Conservation (phyloP, 2,329 filamentous ascomycete genomes). For the Plectosphaerella sp. region DNA sequence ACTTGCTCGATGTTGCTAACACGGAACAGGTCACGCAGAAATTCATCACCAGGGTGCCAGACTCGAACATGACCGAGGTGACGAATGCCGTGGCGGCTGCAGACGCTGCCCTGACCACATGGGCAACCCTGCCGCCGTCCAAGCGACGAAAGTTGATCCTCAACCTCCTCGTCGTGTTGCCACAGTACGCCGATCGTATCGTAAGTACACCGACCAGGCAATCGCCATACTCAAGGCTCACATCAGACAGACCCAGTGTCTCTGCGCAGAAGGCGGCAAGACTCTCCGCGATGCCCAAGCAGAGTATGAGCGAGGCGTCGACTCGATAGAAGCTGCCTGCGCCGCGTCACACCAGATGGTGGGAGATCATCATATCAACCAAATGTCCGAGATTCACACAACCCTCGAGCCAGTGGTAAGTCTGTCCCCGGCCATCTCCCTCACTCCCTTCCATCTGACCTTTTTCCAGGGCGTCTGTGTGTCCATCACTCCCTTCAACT, state of each 20-base stretch:
- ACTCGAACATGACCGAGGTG: neutral
- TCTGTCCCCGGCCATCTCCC: slow-evolving; percentile 38
- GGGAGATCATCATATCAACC: slow-evolving; percentile 68
- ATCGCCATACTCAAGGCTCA: slow-evolving; percentile 50
- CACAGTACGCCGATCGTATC: neutral
- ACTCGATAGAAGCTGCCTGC: slow-evolving; percentile 71
- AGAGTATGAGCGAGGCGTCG: slow-evolving; percentile 65
- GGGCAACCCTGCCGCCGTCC: neutral
- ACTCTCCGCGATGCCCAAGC: slow-evolving; percentile 68
- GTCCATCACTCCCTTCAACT: slow-evolving; percentile 90
- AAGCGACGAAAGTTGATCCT: neutral
- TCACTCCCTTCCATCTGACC: slow-evolving; percentile 71
- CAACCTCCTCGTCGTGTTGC: neutral
- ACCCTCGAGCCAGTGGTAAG: slow-evolving; percentile 68
- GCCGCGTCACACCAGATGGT: slow-evolving; percentile 67
- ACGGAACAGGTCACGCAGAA: slow-evolving; percentile 23
- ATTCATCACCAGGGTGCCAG: neutral
- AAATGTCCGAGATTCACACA: slow-evolving; percentile 71
- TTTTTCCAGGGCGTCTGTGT: slow-evolving; percentile 66
- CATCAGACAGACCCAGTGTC: slow-evolving; percentile 57
- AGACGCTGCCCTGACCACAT: neutral
- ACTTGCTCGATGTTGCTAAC: slow-evolving; percentile 57
- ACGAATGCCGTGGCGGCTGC: neutral
- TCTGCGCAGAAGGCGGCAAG: slow-evolving; percentile 72
- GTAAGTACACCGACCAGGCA: slow-evolving; percentile 32